phyloP scores from a whole-genome alignment of 352 stramenopile species.

The Globisporangium lucens region DNA sequence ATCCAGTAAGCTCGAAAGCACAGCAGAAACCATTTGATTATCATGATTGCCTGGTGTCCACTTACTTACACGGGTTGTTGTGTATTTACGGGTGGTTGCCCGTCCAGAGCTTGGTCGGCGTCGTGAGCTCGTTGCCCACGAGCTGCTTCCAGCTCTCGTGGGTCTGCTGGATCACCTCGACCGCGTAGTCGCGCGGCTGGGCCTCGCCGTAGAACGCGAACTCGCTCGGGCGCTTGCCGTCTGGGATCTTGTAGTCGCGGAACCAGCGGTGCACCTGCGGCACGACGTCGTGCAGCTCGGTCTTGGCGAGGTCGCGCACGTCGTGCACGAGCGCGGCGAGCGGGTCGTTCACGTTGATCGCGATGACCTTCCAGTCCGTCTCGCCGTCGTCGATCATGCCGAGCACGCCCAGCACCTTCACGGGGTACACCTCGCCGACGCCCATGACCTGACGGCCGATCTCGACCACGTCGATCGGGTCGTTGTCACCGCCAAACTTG shows the following conservation, averaged over 20 bases:
- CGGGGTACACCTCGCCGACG: constrained; percentile 93
- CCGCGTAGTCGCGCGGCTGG: constrained; percentile 77
- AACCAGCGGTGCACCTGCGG: constrained; percentile 93
- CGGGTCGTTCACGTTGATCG: constrained; percentile 94
- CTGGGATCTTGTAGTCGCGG: constrained; percentile 99
- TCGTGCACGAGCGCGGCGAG: constrained; percentile 94
- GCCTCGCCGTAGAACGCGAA: constrained; percentile 98
- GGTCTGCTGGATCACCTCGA: constrained; percentile 90
- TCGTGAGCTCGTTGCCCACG: constrained; percentile 45
- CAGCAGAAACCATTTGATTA: not conserved
- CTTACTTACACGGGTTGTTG: not conserved
- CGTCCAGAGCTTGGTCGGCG: constrained; percentile 65
- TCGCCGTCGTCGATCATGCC: constrained; percentile 99
- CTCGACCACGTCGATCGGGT: constrained; percentile 99
- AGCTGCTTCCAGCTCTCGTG: constrained; percentile 88
- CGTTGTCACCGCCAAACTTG: constrained; percentile 93
- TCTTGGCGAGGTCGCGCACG: constrained; percentile 82
- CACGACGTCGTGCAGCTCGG: constrained; percentile 69
- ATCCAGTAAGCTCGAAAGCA: not conserved
- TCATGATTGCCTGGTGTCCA: not conserved
- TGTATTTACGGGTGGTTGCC: constrained; percentile 26
- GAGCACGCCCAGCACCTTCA: constrained; percentile 97
- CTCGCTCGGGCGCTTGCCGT: constrained; percentile 98
- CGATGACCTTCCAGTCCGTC: constrained; percentile 99
- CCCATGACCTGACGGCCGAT: constrained; percentile 91